Conservation (phyloP, 2,329 filamentous ascomycete genomes). For the Colletotrichum sp. region DNA sequence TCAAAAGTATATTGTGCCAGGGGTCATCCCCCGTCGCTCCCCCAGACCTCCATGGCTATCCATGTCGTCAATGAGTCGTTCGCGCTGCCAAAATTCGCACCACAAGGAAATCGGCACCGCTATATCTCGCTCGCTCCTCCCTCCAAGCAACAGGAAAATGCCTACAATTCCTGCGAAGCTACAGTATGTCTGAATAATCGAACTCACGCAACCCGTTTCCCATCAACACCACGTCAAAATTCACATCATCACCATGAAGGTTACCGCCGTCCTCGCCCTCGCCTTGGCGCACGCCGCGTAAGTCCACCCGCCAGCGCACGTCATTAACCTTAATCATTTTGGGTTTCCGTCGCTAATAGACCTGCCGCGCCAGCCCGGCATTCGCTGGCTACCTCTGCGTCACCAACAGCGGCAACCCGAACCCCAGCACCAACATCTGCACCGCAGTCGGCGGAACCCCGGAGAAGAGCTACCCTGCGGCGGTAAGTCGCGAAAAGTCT, state of each 20-base stretch:
- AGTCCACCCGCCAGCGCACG: neutral
- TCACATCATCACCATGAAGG: neutral
- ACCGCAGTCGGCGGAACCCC: neutral
- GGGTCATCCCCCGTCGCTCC: neutral
- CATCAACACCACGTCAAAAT: neutral
- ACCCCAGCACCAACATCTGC: neutral
- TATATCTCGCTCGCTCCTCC: neutral
- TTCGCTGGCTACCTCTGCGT: neutral
- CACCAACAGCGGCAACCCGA: neutral
- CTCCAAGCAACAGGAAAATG: accelerated
- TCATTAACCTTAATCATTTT: neutral
- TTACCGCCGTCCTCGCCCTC: neutral
- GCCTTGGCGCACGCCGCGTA: neutral
- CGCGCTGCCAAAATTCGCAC: neutral
- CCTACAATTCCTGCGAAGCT: accelerated
- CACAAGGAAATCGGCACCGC: neutral
- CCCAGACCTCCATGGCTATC: neutral
- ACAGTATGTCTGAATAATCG: neutral
- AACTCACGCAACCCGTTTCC: too few species aligned
- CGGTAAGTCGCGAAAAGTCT: neutral
- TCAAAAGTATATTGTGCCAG: neutral
- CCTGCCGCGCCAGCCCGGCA: neutral
- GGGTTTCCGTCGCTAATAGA: neutral
- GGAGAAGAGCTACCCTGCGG: neutral
- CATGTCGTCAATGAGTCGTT: neutral